Conservation (phyloP, 352 stramenopile species). For the Globisporangium recalcitrans region DNA sequence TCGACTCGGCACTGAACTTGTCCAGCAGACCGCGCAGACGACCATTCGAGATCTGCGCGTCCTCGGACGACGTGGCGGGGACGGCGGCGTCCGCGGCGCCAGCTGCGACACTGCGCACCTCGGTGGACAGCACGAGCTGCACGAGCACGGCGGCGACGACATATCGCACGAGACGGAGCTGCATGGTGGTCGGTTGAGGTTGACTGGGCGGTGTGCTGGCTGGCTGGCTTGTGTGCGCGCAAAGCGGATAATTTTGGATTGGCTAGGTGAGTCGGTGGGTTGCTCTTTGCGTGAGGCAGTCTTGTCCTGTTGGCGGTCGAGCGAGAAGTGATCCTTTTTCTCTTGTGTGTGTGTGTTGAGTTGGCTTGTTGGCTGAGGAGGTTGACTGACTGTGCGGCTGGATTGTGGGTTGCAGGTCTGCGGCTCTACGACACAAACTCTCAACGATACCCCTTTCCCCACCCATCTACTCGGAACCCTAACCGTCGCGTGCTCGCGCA, state of each 20-base stretch:
- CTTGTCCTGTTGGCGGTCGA: neutral
- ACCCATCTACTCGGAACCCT: neutral
- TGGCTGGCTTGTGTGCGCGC: neutral
- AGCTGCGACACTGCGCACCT: conserved; percentile 5
- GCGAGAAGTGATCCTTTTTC: conserved; percentile 2
- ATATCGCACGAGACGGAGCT: conserved; percentile 18
- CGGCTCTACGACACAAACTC: conserved; percentile 11
- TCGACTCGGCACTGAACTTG: conserved; percentile 21
- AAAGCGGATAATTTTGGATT: conserved; percentile 19
- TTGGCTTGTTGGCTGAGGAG: neutral
- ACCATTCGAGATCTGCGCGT: conserved; percentile 24
- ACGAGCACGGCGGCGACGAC: conserved; percentile 20
- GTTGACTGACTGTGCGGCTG: neutral
- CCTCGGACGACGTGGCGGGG: neutral
- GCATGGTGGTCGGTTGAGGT: conserved; percentile 10
- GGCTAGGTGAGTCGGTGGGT: neutral
- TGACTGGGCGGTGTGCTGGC: neutral
- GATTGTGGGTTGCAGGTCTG: neutral
- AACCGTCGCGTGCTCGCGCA: neutral
- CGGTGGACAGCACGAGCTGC: conserved; percentile 9
- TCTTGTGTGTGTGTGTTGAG: neutral
- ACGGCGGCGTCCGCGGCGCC: neutral
- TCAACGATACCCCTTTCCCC: neutral
- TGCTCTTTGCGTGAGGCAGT: neutral
- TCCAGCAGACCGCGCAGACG: conserved; percentile 33